Base-by-base conservation (phyloP, 768 basidiomycete species). In the Lenzites betulinus region DNA sequence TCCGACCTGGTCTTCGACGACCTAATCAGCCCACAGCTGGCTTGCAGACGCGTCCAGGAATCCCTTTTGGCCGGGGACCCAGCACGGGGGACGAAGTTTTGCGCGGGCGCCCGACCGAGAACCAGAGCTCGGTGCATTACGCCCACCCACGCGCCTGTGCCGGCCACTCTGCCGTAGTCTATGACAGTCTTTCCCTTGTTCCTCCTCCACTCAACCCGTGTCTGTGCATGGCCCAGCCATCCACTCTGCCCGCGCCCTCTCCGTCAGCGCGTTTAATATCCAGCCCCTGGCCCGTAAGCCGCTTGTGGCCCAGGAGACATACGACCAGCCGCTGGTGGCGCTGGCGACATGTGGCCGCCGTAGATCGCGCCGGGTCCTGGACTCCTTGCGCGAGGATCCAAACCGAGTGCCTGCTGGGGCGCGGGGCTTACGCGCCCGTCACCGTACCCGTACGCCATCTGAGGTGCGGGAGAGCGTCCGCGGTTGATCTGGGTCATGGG, bases 401-500 rank as follows among this genome's bases (percentile, higher is more conserved):
- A 38, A 23, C 57, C 53, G 22, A 59, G 52, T 7, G 38, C 52
- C 33, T 58, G 55, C 51, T 62, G 62, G 9, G 62, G 62, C 3
- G 47, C 62, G 25, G 63, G 63, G 54, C 63, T 64, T 2, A 48
- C 59, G 39, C 58, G 63, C 18, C 58, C 63, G 28, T 64, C 63
- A 16, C n/a, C 33, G 46, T 52, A 64, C 8, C 49, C 63, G 38
- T 56, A 60, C 25, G 49, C 58, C 58, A 38, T 42, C 22, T 57
- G 62, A 7, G 74, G 74, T 8, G 67, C 73, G 0, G 71, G 71
- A 26, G 65, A 69, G 41, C 65, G 64, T 25, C 47, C 22, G 53
- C 70, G 62, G 38, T 67, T 61, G 80, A 59, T 81, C 68, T 89
- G 86, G 0, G 83, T 90, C 90, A 92, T 92, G 20, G 89, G 87